phyloP scores from a whole-genome alignment of 441 rosid genomes.

The Arabidopsis lyrata region DNA sequence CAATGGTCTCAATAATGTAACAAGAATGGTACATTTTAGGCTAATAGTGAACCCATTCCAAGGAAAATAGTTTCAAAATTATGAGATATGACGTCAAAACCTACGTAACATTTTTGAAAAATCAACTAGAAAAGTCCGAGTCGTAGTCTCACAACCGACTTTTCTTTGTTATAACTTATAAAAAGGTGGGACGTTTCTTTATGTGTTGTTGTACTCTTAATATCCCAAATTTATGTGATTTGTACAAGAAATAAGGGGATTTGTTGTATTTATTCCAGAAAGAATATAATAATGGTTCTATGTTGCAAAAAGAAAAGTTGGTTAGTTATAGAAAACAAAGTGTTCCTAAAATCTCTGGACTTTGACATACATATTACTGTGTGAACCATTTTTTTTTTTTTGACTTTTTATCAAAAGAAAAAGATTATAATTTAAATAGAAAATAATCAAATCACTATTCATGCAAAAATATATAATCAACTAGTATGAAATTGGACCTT shows the following conservation, averaged over 20 bases:
- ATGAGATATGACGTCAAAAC: slow-evolving; percentile 12
- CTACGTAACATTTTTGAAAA: not conserved
- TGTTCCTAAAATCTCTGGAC: slow-evolving; percentile 37
- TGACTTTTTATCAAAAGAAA: slow-evolving; percentile 9
- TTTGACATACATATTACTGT: slow-evolving; percentile 11
- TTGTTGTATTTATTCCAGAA: slow-evolving; percentile 31
- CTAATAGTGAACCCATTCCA: too few species aligned
- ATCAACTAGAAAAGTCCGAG: not conserved
- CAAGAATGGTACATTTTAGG: not conserved
- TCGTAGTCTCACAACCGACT: slow-evolving; percentile 23
- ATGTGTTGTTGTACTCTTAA: slow-evolving; percentile 21
- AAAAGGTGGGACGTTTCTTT: slow-evolving; percentile 21
- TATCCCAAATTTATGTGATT: slow-evolving; percentile 32
- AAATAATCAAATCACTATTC: too few species aligned
- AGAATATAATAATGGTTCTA: slow-evolving; percentile 30
- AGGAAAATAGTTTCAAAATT: too few species aligned
- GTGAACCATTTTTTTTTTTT: slow-evolving; percentile 8
- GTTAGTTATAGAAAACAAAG: slow-evolving; percentile 36
- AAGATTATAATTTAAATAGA: not conserved
- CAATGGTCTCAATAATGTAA: not conserved
- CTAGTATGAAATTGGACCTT: too few species aligned
- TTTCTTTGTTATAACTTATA: slow-evolving; percentile 1
- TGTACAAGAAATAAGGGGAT: slow-evolving; percentile 30
- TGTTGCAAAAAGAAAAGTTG: slow-evolving; percentile 35
- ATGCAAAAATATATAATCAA: too few species aligned